These are phyloP conservation scores for Harringtonia lauricola DNA, from an alignment of 2,329 filamentous ascomycete genomes.

Conservation along the genomic window DNA sequence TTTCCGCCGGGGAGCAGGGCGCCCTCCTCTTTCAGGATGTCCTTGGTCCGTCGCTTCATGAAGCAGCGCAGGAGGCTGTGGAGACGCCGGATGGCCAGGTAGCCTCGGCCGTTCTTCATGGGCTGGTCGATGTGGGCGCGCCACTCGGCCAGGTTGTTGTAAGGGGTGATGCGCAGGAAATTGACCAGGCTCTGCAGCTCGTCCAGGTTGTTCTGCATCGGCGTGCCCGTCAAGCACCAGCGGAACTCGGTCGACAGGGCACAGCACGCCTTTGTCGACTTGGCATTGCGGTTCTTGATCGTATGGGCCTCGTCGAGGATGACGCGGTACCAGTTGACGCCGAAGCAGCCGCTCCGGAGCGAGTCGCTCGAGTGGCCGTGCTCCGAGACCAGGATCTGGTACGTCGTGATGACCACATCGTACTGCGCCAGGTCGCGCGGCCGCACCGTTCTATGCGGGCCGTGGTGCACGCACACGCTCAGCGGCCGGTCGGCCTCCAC, in stretches of 20 bases:
- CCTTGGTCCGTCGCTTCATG: conserved; percentile 98
- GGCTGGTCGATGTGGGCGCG: conserved; percentile 83
- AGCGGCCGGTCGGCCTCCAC: conserved; percentile 56
- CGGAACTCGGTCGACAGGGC: conserved; percentile 76
- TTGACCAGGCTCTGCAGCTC: conserved; percentile 89
- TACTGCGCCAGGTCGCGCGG: conserved; percentile 68
- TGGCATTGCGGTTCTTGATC: conserved; percentile 96
- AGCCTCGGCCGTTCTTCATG: conserved; percentile 81
- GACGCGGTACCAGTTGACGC: conserved; percentile 86
- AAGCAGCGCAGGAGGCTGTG: conserved; percentile 81
- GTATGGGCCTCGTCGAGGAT: conserved; percentile 95
- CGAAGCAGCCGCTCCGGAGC: conserved; percentile 73
- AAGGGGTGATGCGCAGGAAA: conserved; percentile 86
- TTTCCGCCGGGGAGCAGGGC: conserved; percentile 70
- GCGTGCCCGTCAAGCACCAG: conserved; percentile 94
- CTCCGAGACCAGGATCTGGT: conserved; percentile 89
- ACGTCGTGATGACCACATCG: conserved; percentile 95
- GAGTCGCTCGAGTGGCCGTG: conserved; percentile 59
- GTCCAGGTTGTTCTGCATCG: conserved; percentile 96
- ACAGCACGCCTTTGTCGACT: conserved; percentile 86
- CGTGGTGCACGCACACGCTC: conserved; percentile 83
- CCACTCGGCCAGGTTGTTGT: conserved; percentile 77
- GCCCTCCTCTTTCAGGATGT: conserved; percentile 82
- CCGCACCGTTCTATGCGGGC: conserved; percentile 70
- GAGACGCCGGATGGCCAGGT: conserved; percentile 76